Base-by-base conservation (phyloP, 345 rosid species). In the Boechera divaricarpa region DNA sequence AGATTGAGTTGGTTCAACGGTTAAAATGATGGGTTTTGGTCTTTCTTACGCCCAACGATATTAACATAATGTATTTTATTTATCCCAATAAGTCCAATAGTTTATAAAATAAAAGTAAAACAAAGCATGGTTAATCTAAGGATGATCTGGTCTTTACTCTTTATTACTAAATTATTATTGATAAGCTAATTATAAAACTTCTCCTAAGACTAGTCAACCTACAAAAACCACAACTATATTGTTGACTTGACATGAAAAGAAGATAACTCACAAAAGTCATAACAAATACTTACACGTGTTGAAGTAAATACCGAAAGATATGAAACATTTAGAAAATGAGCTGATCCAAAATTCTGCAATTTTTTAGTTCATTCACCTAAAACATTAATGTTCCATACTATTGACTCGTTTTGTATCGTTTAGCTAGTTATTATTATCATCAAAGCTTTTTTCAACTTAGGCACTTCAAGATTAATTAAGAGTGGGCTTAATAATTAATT, bases 1-100 rank as follows among this genome's bases (percentile, higher is more conserved):
- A 45, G 26, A 31, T 15, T 41, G 18, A 42, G 41, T 60, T 61
- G 60, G 56, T 58, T 33, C 65, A 70, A 58, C 75, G 44, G 74
- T 57, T 56, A 38, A 51, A 51, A 29, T 5, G 42, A 58, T 33
- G 21, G 3, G 7, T 58, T 58, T 9, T 41, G 18, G 1, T 59
- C 10, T 35, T 59, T n/a, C 32, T 38, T 41, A 41, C 32, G 6
- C 49, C 3, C 45, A 58, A 36, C 64, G 29, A 32, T 32, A 15
- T n/a, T 15, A 32, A 32, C 38, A 12, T 55, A 7, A 36, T 36
- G 0, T 10, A 24, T 11, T 21, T 21, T 21, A 21, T 21, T 21
- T 21, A 21, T 21, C 24, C 24, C 24, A 21, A 1, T 21, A 21
- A 21, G 24, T 21, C 24, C 24, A 21, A 1, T 11, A 32, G 15